Conservation (phyloP, 176 grass and related monocot species). For the Musa beccarii region DNA sequence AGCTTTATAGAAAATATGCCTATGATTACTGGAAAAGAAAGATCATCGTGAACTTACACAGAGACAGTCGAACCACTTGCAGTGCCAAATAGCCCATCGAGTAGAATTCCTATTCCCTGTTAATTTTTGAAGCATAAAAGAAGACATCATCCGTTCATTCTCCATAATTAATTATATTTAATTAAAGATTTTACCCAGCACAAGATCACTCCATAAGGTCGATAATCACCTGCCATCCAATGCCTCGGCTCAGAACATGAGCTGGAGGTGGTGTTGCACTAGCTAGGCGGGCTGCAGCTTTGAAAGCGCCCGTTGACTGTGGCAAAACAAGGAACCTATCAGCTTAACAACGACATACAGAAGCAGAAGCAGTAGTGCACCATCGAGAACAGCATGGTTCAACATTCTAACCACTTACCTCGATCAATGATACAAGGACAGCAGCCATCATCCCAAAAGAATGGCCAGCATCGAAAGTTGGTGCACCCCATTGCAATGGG, state of each 20-base stretch:
- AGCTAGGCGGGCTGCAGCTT: slow-evolving; percentile 75
- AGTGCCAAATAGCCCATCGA: slow-evolving; percentile 11
- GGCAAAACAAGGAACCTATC: slow-evolving; percentile 11
- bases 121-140: slow-evolving; percentile 1
- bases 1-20: not conserved
- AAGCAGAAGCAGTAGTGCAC: not conserved
- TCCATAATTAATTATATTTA: not conserved
- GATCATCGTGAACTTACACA: slow-evolving; percentile 1
- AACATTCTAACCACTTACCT: slow-evolving; percentile 27
- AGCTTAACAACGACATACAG: not conserved
- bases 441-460: slow-evolving; percentile 96
- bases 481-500: slow-evolving; percentile 90
- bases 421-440: slow-evolving; percentile 84
- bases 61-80: slow-evolving; percentile 7
- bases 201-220: not conserved
- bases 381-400: not conserved
- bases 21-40: not conserved
- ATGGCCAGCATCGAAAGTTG: slow-evolving; percentile 82
- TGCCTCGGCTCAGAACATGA: slow-evolving; percentile 88
- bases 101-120: slow-evolving; percentile 16
- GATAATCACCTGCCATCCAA: slow-evolving; percentile 80
- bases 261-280: slow-evolving; percentile 92
- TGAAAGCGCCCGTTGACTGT: slow-evolving; percentile 88
- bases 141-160: not conserved
- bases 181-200: no score